phyloP scores from a whole-genome alignment of 495 filamentous ascomycete species.

The Neurospora intermedia region DNA sequence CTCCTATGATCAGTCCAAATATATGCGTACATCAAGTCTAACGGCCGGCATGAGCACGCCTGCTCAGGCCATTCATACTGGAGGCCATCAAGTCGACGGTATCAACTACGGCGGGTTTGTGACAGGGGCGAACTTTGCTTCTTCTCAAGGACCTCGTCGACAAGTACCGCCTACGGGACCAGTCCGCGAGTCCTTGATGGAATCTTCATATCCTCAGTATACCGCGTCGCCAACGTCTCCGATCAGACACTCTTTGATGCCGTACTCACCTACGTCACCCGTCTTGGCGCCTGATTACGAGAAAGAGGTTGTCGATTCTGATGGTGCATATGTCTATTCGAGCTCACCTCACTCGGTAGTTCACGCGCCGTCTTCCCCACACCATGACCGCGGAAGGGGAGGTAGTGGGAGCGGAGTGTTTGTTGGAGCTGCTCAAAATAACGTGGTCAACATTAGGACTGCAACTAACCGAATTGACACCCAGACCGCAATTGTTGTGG shows the following conservation, averaged over 20 bases:
- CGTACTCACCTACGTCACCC: background rate
- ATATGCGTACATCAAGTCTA: background rate
- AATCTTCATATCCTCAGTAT: background rate
- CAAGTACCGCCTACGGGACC: background rate
- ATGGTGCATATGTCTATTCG: background rate
- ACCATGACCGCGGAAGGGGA: background rate
- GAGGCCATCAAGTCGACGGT: background rate
- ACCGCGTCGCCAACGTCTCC: background rate
- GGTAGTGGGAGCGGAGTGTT: background rate
- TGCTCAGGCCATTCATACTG: background rate
- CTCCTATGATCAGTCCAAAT: background rate
- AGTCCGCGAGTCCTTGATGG: background rate
- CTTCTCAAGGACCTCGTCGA: background rate
- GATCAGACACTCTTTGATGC: background rate
- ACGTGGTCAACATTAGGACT: constrained; percentile 3
- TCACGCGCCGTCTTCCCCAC: background rate
- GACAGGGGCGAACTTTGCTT: background rate
- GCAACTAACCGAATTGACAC: constrained; percentile 16
- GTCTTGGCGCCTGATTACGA: background rate
- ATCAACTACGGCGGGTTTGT: background rate
- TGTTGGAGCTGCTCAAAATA: background rate
- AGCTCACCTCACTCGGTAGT: background rate
- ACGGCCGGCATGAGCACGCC: background rate
- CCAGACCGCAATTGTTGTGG: constrained; percentile 19
- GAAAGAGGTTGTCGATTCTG: background rate